Conservation (phyloP, 2,329 filamentous ascomycete species). For the Colletotrichum liaoningense region DNA sequence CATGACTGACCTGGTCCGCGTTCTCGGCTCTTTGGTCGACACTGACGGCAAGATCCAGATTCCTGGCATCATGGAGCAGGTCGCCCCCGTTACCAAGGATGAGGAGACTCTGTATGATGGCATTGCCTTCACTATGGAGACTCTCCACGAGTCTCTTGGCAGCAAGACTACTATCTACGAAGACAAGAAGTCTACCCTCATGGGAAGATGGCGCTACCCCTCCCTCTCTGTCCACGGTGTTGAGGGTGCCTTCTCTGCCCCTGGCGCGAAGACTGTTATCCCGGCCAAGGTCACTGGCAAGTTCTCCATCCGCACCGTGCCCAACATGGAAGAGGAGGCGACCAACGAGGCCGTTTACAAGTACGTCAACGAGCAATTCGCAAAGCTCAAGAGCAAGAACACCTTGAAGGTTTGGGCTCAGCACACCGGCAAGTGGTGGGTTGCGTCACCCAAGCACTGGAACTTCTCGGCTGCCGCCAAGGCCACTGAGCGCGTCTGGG, state of each 20-base stretch:
- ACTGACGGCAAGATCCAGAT: constrained; percentile 93
- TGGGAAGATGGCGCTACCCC: constrained; percentile 96
- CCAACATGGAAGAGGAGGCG: constrained; percentile 93
- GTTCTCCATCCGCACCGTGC: constrained; percentile 97
- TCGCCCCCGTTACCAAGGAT: constrained; percentile 86
- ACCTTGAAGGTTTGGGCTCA: constrained; percentile 82
- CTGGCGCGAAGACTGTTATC: constrained; percentile 98
- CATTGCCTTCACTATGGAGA: constrained; percentile 97
- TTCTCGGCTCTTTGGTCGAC: constrained; percentile 88
- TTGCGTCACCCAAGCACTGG: constrained; percentile 97
- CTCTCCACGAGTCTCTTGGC: constrained; percentile 90
- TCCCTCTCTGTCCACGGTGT: constrained; percentile 94
- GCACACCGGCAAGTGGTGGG: constrained; percentile 99
- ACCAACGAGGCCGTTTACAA: constrained; percentile 89
- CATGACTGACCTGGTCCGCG: constrained; percentile 92
- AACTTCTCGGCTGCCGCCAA: constrained; percentile 96
- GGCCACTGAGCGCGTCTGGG: constrained; percentile 96
- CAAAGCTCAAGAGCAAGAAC: constrained; percentile 93
- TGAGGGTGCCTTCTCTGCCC: constrained; percentile 92
- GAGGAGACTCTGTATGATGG: constrained; percentile 88
- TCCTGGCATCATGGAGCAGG: constrained; percentile 92
- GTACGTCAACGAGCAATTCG: constrained; percentile 86
- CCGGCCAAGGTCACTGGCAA: constrained; percentile 98
- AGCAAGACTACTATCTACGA: constrained; percentile 88
- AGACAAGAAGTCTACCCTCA: constrained; percentile 91